Conservation (phyloP, 768 basidiomycete genomes). For the Epithele typhae region DNA sequence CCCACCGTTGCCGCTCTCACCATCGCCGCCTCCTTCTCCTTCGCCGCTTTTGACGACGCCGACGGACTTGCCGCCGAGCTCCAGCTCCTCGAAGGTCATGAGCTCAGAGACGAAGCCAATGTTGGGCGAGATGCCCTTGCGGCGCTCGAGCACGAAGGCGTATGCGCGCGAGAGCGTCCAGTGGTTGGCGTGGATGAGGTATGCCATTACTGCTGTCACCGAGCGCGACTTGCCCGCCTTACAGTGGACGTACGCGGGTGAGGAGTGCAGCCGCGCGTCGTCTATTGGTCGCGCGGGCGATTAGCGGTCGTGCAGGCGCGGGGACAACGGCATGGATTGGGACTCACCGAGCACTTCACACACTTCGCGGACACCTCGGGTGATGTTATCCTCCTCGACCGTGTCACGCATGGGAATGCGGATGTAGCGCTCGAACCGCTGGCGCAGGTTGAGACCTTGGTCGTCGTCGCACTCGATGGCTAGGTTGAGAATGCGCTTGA, state of each 20-base stretch:
- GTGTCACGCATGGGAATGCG: conserved; percentile 93
- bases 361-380: conserved; percentile 74
- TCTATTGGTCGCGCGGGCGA: conserved; percentile 49
- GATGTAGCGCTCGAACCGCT: conserved; percentile 77
- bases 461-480: conserved; percentile 89
- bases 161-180: conserved; percentile 94
- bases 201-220: conserved; percentile 95
- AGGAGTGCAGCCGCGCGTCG: conserved; percentile 84
- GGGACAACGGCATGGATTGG: too few species aligned
- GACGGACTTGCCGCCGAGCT: conserved; percentile 72
- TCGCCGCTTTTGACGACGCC: conserved; percentile 51
- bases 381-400: conserved; percentile 90
- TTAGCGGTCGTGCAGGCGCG: too few species aligned
- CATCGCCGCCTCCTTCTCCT: conserved; percentile 14
- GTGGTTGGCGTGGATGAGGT: conserved; percentile 95
- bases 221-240: conserved; percentile 95
- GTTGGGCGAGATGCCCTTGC: conserved; percentile 94
- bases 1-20: conserved; percentile 23
- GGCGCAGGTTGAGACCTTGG: conserved; percentile 60
- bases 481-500: conserved; percentile 87
- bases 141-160: conserved; percentile 84
- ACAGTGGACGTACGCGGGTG: conserved; percentile 93
- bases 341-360: conserved; percentile 81
- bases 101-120: conserved; percentile 97
- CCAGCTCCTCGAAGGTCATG: conserved; percentile 93